Conservation (phyloP, 768 basidiomycete species). For the Saitozyma podzolica region DNA sequence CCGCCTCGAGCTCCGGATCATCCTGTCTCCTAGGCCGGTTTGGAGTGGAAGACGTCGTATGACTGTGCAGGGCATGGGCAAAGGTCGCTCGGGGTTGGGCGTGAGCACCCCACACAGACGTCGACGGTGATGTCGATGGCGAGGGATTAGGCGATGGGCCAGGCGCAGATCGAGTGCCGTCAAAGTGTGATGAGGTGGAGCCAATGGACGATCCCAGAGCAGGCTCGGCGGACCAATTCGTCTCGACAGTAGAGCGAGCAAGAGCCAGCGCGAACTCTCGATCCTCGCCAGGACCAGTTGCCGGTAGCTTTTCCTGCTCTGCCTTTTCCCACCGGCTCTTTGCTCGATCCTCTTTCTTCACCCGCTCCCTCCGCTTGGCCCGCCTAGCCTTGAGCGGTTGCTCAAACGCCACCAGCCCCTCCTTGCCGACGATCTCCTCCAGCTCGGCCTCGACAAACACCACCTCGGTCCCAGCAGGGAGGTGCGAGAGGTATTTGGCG, state of each 20-base stretch:
- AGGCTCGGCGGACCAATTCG: conserved; percentile 3
- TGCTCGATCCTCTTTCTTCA: conserved; percentile 81
- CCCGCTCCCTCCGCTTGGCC: conserved; percentile 74
- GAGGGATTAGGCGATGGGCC: background rate
- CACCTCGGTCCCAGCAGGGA: conserved; percentile 88
- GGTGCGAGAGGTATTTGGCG: conserved; percentile 91
- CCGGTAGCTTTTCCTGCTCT: conserved; percentile 61
- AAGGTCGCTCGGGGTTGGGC: conserved; percentile 21
- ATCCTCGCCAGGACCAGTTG: conserved; percentile 23
- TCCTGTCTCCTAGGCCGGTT: conserved; percentile 8
- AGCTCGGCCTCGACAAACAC: conserved; percentile 90
- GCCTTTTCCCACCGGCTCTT: conserved; percentile 71
- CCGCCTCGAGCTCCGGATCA: conserved; percentile 41
- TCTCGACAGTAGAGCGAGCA: conserved; percentile 38
- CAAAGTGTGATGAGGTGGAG: background rate
- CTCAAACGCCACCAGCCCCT: conserved; percentile 79
- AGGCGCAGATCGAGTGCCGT: too few species aligned
- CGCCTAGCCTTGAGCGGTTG: conserved; percentile 74
- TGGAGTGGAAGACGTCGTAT: conserved; percentile 19
- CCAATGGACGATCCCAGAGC: background rate
- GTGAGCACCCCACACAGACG: conserved; percentile 9
- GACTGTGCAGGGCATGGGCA: conserved; percentile 24
- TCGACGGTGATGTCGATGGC: background rate
- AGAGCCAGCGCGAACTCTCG: conserved; percentile 45
- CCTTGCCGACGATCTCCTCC: conserved; percentile 69